Evolutionary conservation across 2,329 filamentous ascomycete genomes (phyloP).

Genomic region (Colletotrichum magnum): DNA sequence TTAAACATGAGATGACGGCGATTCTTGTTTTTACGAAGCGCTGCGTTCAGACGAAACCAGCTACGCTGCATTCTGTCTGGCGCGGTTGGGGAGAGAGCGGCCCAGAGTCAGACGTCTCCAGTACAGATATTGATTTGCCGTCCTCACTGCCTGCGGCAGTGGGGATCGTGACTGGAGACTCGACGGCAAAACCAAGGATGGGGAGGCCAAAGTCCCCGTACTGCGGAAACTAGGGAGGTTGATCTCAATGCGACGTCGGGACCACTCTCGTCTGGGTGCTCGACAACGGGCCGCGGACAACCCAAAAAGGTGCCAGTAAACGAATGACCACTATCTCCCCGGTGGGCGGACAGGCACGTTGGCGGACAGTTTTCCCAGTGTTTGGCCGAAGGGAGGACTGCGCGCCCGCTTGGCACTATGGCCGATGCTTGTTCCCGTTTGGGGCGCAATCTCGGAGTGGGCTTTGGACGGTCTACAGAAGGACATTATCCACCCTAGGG

Average conservation of each 20-base stretch:
- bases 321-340: no score
- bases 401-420: slow-evolving; percentile 9
- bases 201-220: background rate
- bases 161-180: background rate
- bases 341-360: slow-evolving; percentile 2
- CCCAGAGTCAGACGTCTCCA: background rate
- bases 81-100: background rate
- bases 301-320: no score
- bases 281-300: background rate
- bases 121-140: background rate
- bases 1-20: slow-evolving; percentile 15
- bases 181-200: slow-evolving; percentile 1
- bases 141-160: background rate
- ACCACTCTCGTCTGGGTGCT: background rate
- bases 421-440: slow-evolving; percentile 22
- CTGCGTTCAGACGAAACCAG: background rate
- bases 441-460: slow-evolving; percentile 34
- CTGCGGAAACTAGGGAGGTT: background rate
- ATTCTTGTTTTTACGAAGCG: slow-evolving; percentile 3
- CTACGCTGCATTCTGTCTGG: slow-evolving; percentile 6
- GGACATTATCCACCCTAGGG: slow-evolving; percentile 18
- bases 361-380: slow-evolving; percentile 2
- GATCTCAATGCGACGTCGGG: slow-evolving; percentile 10
- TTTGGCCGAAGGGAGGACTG: background rate
- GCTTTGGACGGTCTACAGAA: background rate